These are phyloP conservation scores for Xylaria polymorpha DNA, from an alignment of 2,329 filamentous ascomycete species.

Conservation along the genomic window DNA sequence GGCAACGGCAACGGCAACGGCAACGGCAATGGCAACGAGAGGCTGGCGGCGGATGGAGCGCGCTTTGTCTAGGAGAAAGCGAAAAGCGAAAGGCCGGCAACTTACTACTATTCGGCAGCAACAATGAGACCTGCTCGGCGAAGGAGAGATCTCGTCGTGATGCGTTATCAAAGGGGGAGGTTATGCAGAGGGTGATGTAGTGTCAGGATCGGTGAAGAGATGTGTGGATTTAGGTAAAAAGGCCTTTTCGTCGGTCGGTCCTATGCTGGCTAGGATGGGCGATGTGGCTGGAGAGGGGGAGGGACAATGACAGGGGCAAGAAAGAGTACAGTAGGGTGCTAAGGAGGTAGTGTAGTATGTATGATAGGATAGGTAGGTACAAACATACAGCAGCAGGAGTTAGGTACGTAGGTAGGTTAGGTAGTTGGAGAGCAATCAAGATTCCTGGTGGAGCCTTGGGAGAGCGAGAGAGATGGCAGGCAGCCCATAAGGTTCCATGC, in stretches of 20 bases:
- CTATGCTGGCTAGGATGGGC: constrained; percentile 37
- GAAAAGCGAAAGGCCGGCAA: constrained; percentile 33
- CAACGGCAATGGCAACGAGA: not conserved
- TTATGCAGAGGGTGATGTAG: constrained; percentile 46
- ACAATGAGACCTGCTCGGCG: constrained; percentile 53
- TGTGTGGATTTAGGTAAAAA: constrained; percentile 49
- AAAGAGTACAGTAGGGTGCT: constrained; percentile 10
- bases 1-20: constrained; percentile 15
- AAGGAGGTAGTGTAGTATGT: too few relatives aligned
- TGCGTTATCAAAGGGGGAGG: constrained; percentile 48
- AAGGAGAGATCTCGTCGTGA: constrained; percentile 52
- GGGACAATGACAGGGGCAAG: constrained; percentile 35
- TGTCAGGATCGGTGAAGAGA: constrained; percentile 52
- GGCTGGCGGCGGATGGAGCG: constrained; percentile 22
- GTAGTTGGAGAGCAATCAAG: constrained; percentile 11
- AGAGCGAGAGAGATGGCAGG: constrained; percentile 1
- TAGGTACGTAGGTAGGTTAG: not conserved
- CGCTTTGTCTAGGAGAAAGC: constrained; percentile 43
- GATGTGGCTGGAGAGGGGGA: constrained; percentile 49
- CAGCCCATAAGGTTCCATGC: not conserved
- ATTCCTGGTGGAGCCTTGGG: constrained; percentile 1
- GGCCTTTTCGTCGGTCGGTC: constrained; percentile 37
- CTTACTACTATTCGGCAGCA: constrained; percentile 51
- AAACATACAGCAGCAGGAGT: constrained; percentile 4
- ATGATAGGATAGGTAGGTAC: not conserved